phyloP scores from a whole-genome alignment of 805 yeast genomes.

The Barnettozyma pratensis region DNA sequence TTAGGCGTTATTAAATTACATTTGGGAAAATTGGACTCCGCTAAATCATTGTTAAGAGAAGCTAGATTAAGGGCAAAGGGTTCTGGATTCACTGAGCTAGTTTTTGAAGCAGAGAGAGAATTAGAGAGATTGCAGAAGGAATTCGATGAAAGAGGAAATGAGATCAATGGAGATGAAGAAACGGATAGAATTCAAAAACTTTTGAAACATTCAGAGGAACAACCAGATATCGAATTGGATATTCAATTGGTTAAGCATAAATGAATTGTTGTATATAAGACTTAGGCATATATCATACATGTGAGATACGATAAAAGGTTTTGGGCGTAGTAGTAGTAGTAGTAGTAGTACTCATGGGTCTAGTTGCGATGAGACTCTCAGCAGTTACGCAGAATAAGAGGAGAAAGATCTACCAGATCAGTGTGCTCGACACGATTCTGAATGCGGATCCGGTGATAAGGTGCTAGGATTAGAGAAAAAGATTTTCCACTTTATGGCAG shows the following conservation, averaged over 20 bases:
- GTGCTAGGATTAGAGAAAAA: too few species aligned
- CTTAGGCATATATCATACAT: neutral
- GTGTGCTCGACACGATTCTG: too few species aligned
- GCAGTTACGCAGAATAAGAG: too few species aligned
- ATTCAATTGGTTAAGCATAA: constrained; percentile 12
- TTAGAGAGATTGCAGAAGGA: constrained; percentile 43
- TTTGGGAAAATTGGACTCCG: constrained; percentile 46
- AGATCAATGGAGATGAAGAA: constrained; percentile 1
- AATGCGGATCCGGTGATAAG: too few species aligned
- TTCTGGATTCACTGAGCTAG: constrained; percentile 57
- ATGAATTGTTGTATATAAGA: neutral
- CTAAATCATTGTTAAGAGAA: constrained; percentile 59
- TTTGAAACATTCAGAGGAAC: constrained; percentile 6
- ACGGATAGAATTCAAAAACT: constrained; percentile 14
- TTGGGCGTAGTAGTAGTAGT: neutral
- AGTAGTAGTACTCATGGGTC: too few species aligned
- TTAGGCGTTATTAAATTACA: constrained; percentile 77
- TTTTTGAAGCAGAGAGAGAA: constrained; percentile 63
- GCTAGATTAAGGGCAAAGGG: constrained; percentile 67
- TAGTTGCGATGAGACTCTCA: too few species aligned
- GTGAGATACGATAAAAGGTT: neutral
- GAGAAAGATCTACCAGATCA: too few species aligned
- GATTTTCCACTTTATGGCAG: too few species aligned
- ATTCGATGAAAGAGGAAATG: constrained; percentile 5
- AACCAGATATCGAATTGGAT: constrained; percentile 18